phyloP scores from a whole-genome alignment of 164 flowering plant genomes.

The Vitis rotundifolia region DNA sequence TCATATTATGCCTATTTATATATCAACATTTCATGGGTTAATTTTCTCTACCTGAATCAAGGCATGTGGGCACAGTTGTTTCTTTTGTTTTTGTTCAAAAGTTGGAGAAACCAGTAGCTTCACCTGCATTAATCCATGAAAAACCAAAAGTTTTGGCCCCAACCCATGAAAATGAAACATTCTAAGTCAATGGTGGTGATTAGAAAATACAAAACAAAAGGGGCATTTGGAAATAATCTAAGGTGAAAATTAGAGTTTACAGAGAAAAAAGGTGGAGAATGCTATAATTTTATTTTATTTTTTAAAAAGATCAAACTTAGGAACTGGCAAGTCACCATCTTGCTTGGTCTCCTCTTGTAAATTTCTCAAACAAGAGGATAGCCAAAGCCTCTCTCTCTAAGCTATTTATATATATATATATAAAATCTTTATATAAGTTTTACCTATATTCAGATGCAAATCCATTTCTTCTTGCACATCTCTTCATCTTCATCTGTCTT shows the following conservation, averaged over 20 bases:
- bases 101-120: too few relatives aligned
- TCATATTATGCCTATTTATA: too few relatives aligned
- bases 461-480: constrained; percentile 19
- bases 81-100: too few relatives aligned
- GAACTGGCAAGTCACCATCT: constrained; percentile 27
- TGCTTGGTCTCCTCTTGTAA: constrained; percentile 32
- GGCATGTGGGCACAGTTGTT: too few relatives aligned
- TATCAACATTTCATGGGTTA: too few relatives aligned
- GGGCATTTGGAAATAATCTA: not conserved
- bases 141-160: not conserved
- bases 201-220: not conserved
- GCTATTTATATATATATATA: constrained; percentile 19
- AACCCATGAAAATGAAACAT: not conserved
- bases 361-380: constrained; percentile 46
- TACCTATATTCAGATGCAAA: constrained; percentile 22
- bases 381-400: constrained; percentile 31
- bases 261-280: not conserved
- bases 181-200: not conserved
- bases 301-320: constrained; percentile 12
- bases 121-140: not conserved
- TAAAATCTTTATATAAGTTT: not conserved
- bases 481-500: constrained; percentile 19
- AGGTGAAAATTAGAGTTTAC: not conserved
- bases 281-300: not conserved
- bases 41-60: too few relatives aligned